Percentiles rank a stretch among this genome's conserved stretches.
Conservation (phyloP, 1,284 basidiomycete genomes). For the Moniliella sp. region DNA sequence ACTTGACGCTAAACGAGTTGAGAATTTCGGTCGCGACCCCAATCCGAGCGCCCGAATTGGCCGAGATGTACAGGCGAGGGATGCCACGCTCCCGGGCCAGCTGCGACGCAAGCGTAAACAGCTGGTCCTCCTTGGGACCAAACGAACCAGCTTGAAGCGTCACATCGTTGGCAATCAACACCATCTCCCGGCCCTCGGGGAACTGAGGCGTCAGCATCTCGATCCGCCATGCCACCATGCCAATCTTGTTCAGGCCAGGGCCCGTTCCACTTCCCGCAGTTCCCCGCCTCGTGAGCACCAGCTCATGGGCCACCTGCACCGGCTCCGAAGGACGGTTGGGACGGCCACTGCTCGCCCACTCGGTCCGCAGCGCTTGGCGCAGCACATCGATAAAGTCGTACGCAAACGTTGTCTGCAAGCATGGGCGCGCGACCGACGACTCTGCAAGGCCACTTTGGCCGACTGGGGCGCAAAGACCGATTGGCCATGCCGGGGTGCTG, state of each 20-base stretch:
- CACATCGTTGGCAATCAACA: constrained; percentile 92
- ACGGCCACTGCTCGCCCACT: constrained; percentile 57
- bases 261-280: too few species aligned
- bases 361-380: constrained; percentile 78
- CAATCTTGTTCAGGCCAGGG: constrained; percentile 78
- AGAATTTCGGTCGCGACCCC: constrained; percentile 84
- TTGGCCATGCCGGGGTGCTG: constrained; percentile 5
- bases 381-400: constrained; percentile 97
- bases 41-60: constrained; percentile 90
- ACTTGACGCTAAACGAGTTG: constrained; percentile 70
- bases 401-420: constrained; percentile 89
- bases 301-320: constrained; percentile 39
- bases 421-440: constrained; percentile 97
- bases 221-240: constrained; percentile 97
- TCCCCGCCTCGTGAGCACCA: constrained; percentile 81
- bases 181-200: constrained; percentile 62
- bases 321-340: constrained; percentile 14
- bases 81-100: constrained; percentile 70
- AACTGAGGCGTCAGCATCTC: constrained; percentile 80
- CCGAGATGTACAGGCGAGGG: constrained; percentile 87
- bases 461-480: constrained; percentile 45
- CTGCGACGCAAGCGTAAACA: constrained; percentile 82
- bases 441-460: constrained; percentile 95
- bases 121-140: constrained; percentile 80
- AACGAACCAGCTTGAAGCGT: constrained; percentile 97